Conservation (phyloP, 2,329 filamentous ascomycete species). For the Chalaropsis ovoidea region DNA sequence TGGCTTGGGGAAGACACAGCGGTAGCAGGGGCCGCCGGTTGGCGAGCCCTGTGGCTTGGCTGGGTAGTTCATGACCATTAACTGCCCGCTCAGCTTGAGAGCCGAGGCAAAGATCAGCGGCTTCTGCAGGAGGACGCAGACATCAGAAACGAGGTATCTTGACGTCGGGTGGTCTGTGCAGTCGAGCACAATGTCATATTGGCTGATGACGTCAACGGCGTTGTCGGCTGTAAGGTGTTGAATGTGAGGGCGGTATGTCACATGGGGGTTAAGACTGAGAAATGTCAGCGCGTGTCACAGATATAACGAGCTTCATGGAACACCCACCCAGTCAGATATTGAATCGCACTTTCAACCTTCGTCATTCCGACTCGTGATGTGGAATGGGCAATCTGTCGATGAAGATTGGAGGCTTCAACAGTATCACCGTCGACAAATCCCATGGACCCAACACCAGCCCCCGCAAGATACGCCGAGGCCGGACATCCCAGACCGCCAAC, state of each 20-base stretch:
- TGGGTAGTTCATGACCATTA: constrained; percentile 79
- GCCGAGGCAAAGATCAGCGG: constrained; percentile 84
- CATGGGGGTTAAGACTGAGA: constrained; percentile 59
- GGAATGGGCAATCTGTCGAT: constrained; percentile 78
- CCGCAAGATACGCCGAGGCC: constrained; percentile 83
- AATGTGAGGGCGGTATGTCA: constrained; percentile 53
- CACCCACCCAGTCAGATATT: constrained; percentile 46
- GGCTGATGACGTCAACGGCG: constrained; percentile 53
- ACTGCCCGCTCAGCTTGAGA: constrained; percentile 76
- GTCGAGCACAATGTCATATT: constrained; percentile 80
- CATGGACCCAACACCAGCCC: constrained; percentile 72
- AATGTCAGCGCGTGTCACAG: not conserved
- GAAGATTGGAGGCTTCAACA: constrained; percentile 83
- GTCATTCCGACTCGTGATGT: constrained; percentile 58
- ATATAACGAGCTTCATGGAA: not conserved
- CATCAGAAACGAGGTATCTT: constrained; percentile 85
- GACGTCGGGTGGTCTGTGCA: constrained; percentile 91
- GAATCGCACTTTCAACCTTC: constrained; percentile 70
- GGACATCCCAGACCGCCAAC: constrained; percentile 86
- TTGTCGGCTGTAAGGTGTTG: constrained; percentile 59
- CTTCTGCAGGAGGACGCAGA: constrained; percentile 68
- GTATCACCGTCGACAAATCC: constrained; percentile 79
- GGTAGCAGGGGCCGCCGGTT: constrained; percentile 73
- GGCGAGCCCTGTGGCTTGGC: constrained; percentile 46
- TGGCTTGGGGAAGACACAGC: constrained; percentile 82